A percentile compares a stretch with the other conserved stretches of the same genome.
Conservation (phyloP, 2,329 filamentous ascomycete genomes). For the Penicillium thymicola region DNA sequence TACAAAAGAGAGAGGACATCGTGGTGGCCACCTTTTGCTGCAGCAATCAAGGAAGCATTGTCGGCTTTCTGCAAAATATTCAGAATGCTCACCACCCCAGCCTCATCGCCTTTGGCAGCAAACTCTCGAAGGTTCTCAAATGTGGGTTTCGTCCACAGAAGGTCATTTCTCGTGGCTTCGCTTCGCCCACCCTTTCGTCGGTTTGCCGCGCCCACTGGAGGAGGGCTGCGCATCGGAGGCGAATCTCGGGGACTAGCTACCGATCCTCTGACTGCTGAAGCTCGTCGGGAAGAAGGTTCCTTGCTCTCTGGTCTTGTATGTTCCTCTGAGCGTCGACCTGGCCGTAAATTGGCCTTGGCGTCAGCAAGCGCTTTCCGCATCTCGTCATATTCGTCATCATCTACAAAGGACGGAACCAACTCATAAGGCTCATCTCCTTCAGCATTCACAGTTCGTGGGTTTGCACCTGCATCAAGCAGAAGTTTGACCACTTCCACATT, state of each 20-base stretch:
- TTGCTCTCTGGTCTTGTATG: slow-evolving; percentile 34
- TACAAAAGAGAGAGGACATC: slow-evolving; percentile 77
- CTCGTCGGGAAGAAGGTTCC: slow-evolving; percentile 41
- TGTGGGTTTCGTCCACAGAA: slow-evolving; percentile 51
- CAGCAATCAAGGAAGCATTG: slow-evolving; percentile 82
- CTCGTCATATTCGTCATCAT: slow-evolving; percentile 65
- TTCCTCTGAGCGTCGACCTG: slow-evolving; percentile 45
- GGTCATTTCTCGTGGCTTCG: slow-evolving; percentile 49
- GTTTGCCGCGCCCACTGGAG: slow-evolving; percentile 29
- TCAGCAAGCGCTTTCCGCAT: slow-evolving; percentile 69
- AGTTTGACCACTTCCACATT: slow-evolving; percentile 85
- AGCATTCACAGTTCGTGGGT: slow-evolving; percentile 87
- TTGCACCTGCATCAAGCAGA: slow-evolving; percentile 79
- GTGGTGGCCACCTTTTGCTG: slow-evolving; percentile 86
- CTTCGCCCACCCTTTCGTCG: slow-evolving; percentile 49
- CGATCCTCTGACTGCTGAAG: slow-evolving; percentile 39
- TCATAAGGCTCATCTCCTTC: slow-evolving; percentile 90
- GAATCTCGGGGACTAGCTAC: slow-evolving; percentile 40
- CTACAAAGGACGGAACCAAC: slow-evolving; percentile 69
- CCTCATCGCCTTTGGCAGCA: slow-evolving; percentile 50
- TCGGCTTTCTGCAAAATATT: slow-evolving; percentile 60
- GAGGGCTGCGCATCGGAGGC: slow-evolving; percentile 44
- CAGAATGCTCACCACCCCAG: slow-evolving; percentile 49
- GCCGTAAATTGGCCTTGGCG: slow-evolving; percentile 56
- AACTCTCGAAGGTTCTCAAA: slow-evolving; percentile 49